A percentile compares a stretch with the other conserved stretches of the same genome.
These are phyloP conservation scores for Rhypophila decipiens DNA, from an alignment of 495 filamentous ascomycete species.

Conservation along the genomic window DNA sequence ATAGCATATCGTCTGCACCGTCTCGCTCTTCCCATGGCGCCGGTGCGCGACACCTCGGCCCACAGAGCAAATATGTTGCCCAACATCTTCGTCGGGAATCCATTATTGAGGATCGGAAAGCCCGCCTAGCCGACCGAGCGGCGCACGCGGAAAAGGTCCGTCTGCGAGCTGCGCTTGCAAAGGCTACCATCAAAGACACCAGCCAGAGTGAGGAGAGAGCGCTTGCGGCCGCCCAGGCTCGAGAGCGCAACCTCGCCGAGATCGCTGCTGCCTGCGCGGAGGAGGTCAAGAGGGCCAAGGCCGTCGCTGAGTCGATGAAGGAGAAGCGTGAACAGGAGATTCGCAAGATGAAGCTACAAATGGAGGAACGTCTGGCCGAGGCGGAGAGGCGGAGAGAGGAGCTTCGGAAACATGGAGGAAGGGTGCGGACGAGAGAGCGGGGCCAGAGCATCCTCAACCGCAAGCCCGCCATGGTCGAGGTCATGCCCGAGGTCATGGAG, in stretches of 20 bases:
- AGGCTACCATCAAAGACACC: conserved; percentile 58
- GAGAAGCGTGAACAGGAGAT: conserved; percentile 85
- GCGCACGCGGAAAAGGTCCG: conserved; percentile 97
- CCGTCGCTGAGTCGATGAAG: conserved; percentile 84
- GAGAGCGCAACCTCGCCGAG: conserved; percentile 86
- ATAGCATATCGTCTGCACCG: conserved; percentile 81
- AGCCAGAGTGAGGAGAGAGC: conserved; percentile 73
- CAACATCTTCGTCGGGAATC: conserved; percentile 87
- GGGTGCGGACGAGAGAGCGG: conserved; percentile 49
- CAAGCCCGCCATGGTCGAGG: conserved; percentile 36
- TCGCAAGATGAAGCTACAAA: conserved; percentile 62
- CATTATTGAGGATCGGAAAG: conserved; percentile 89
- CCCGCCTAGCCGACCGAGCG: conserved; percentile 84
- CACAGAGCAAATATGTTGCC: conserved; percentile 75
- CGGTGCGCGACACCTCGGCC: conserved; percentile 47
- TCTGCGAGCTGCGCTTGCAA: conserved; percentile 76
- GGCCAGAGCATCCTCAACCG: conserved; percentile 54
- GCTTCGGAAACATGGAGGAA: conserved; percentile 50
- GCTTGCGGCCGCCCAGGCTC: conserved; percentile 81
- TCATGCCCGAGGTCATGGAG: conserved; percentile 52
- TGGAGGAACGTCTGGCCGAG: conserved; percentile 85
- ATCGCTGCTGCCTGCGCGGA: conserved; percentile 92
- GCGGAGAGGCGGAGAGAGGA: conserved; percentile 69
- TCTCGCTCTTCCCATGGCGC: conserved; percentile 59
- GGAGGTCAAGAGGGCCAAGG: conserved; percentile 91